These are phyloP conservation scores for Pseudogymnoascus sp. DNA, from an alignment of 2,329 filamentous ascomycete genomes.

Conservation along the genomic window DNA sequence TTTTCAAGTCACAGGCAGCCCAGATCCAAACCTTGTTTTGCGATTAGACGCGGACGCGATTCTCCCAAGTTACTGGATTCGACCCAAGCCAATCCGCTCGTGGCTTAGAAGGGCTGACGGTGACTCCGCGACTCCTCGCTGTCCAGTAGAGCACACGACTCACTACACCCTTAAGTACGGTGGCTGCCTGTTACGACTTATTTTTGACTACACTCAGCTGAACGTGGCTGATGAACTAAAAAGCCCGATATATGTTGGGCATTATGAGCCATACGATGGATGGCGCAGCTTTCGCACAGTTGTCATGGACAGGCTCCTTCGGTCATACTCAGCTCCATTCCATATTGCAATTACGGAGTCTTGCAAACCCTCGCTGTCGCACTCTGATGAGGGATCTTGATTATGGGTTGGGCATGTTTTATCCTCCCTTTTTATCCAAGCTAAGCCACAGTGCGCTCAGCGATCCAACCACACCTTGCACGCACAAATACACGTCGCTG, in stretches of 20 bases:
- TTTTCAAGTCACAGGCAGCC: neutral
- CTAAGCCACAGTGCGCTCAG: slow-evolving; percentile 3
- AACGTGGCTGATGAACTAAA: neutral
- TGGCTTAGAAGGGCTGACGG: neutral
- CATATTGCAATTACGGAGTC: slow-evolving; percentile 3
- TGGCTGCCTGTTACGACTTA: neutral
- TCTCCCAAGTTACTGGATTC: slow-evolving; percentile 3
- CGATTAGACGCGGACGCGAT: neutral
- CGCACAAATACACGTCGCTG: neutral
- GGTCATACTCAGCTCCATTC: neutral
- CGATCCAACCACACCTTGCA: slow-evolving; percentile 3
- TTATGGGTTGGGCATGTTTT: slow-evolving; percentile 7
- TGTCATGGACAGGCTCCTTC: neutral
- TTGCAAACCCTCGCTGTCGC: slow-evolving; percentile 6
- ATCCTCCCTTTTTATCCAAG: slow-evolving; percentile 5
- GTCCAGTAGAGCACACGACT: neutral
- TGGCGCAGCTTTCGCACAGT: neutral
- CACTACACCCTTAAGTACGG: neutral
- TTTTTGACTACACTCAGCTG: neutral
- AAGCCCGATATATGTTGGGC: neutral
- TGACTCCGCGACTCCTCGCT: neutral
- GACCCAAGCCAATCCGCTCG: neutral
- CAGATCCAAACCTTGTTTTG: slow-evolving; percentile 4
- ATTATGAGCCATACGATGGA: slow-evolving; percentile 1
- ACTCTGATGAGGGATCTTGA: neutral